Base-by-base conservation (phyloP, 306 rosid species). In the Hylodesmum podocarpum region DNA sequence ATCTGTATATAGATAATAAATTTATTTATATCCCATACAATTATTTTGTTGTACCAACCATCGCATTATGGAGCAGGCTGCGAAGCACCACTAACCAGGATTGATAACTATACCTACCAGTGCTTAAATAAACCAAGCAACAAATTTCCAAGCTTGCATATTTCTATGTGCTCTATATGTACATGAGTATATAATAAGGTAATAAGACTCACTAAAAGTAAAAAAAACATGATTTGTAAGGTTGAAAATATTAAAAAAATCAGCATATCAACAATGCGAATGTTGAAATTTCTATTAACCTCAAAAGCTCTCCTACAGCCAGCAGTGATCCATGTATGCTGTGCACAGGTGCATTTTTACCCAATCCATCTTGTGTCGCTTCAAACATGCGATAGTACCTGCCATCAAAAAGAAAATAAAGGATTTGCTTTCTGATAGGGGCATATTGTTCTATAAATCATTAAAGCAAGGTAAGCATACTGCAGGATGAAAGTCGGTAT, bases 351-450 rank as follows among this genome's bases (percentile, higher is more conserved):
- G 99, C 97, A 88, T 84, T 92, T 92, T 61, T 90, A 76, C 90
- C 97, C 87, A 95, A 80, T 82, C 99, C 99, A 78, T 90, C 97
- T 75, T 92, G 97, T 18, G 99, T 92, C 65, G 97, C 97, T 89
- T 95, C 99, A 75, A 92, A 95, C 97, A 95, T 92, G 66, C 97
- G 92, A 81, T 92, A 95, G 72, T 95, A 95, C 99, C 97, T 92
- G 83, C 46, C 78, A 75, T 72, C 21, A 80, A 80, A 66, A 50
- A 40, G 34, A 79, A 49, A 61, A 64, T 72, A 41, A 37, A 53
- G 71, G 44, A 63, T 43, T 66, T 46, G 51, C 50, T 59, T 50
- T 40, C 29, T 3, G 12, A 33, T 44, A 71, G 75, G 21, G 37
- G 55, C 19, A 7, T 40, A 49, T 2, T 33, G 37, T 25, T 74